phyloP scores from a whole-genome alignment of 352 stramenopile genomes.

The Pythium periplocum region DNA sequence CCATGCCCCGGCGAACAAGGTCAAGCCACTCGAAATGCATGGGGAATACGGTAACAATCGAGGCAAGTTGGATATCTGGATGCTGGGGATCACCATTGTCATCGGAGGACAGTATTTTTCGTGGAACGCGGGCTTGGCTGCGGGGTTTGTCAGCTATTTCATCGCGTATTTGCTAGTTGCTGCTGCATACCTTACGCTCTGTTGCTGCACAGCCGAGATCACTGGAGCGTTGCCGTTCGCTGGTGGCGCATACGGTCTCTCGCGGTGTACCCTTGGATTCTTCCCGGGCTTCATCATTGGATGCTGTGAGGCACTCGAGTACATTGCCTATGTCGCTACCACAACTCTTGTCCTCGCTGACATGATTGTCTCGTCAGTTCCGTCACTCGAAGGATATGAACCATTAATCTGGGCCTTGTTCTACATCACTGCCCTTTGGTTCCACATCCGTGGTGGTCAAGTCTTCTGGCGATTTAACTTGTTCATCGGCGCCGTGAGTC shows the following conservation, averaged over 20 bases:
- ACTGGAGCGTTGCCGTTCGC: conserved; percentile 19
- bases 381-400: conserved; percentile 2
- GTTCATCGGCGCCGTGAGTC: conserved; percentile 10
- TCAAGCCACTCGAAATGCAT: too few species aligned
- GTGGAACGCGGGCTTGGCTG: conserved; percentile 23
- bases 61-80: conserved; percentile 12
- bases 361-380: conserved; percentile 13
- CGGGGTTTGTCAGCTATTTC: conserved; percentile 10
- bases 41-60: conserved; percentile 1
- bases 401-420: conserved; percentile 15
- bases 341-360: conserved; percentile 18
- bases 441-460: conserved; percentile 13
- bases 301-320: conserved; percentile 19
- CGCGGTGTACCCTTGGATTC: conserved; percentile 21
- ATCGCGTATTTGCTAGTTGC: conserved; percentile 11
- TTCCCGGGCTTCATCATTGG: conserved; percentile 19
- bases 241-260: conserved; percentile 22
- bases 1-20: too few species aligned
- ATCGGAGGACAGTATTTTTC: conserved; percentile 26
- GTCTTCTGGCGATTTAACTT: conserved; percentile 25
- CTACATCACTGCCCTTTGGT: conserved; percentile 11
- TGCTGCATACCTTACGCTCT: conserved; percentile 18
- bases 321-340: conserved; percentile 20
- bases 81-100: conserved; percentile 25
- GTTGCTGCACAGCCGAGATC: conserved; percentile 21